These are phyloP conservation scores for Halophytophthora polymorphica DNA, from an alignment of 352 stramenopile species.

Conservation along the genomic window DNA sequence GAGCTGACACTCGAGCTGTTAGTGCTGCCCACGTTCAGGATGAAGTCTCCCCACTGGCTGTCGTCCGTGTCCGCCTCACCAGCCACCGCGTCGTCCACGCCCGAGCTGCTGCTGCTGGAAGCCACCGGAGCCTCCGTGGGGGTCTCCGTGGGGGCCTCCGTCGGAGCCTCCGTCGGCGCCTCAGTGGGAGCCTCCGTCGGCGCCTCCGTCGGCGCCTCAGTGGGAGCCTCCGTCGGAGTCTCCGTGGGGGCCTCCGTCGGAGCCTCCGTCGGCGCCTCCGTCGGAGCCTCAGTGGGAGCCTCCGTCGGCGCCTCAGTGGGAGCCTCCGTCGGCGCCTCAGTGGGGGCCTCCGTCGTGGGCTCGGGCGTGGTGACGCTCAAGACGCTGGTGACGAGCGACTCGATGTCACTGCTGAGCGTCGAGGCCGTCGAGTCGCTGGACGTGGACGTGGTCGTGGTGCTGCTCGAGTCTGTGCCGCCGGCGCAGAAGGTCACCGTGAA, in stretches of 20 bases:
- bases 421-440: slow-evolving; percentile 16
- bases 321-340: slow-evolving; percentile 6
- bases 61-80: slow-evolving; percentile 5
- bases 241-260: slow-evolving; percentile 8
- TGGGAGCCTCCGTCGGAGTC: slow-evolving; percentile 6
- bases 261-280: slow-evolving; percentile 9
- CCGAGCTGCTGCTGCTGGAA: slow-evolving; percentile 14
- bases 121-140: slow-evolving; percentile 12
- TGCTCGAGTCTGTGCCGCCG: slow-evolving; percentile 18
- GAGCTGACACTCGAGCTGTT: slow-evolving; percentile 17
- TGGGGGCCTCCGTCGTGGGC: slow-evolving; percentile 16
- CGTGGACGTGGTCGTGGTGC: slow-evolving; percentile 9
- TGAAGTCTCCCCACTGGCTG: slow-evolving; percentile 19
- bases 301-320: slow-evolving; percentile 11
- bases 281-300: slow-evolving; percentile 13
- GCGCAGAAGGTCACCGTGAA: slow-evolving; percentile 65
- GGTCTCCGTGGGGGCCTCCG: slow-evolving; percentile 1
- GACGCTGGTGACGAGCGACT: slow-evolving; percentile 5
- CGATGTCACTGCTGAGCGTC: slow-evolving; percentile 10
- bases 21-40: slow-evolving; percentile 16
- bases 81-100: slow-evolving; percentile 8
- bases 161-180: slow-evolving; percentile 2
- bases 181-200: slow-evolving; percentile 8
- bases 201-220: slow-evolving; percentile 7
- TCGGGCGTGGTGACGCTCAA: slow-evolving; percentile 16